Base-by-base conservation (phyloP, 768 basidiomycete species). In the Tricholoma furcatifolium region DNA sequence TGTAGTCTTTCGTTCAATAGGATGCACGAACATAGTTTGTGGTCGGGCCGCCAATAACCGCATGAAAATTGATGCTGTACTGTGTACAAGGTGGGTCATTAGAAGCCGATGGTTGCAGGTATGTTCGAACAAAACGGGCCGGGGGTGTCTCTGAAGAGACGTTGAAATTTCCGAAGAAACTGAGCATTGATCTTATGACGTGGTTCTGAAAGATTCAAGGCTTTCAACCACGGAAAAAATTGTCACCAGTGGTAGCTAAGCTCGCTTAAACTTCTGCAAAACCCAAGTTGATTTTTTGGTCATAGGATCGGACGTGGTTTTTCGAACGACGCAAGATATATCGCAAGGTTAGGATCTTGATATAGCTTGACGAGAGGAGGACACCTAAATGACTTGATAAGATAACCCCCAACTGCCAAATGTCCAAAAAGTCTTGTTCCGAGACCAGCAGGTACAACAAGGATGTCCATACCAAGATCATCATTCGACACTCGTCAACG, bases 401-500 rank as follows among this genome's bases (percentile, higher is more conserved):
- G 31, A 24, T 6, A 39, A n/a, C n/a, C 30, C 17, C 43, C 39
- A 47, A 57, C 32, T 51, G 18, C 27, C 41, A 44, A 24, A 43
- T 54, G 52, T 54, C 42, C 27, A 27, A 49, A 57, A 57, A 52
- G 39, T 45, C 31, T 46, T 46, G 34, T 45, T 55, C 20, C 48
- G 5, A 35, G 44, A 39, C 31, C 27, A 47, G 38, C 46, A 50
- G 50, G 40, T 50, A 55, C 57, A 52, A 51, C 27, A 27, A 27
- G 27, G 18, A 47, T 44, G 30, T 31, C 27, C 34, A 20, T 11
- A 30, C 23, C 20, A 21, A 32, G 24, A 24, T 17, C 38, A 47
- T 65, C 64, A 76, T 56, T 79, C 75, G 39, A 82, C 75, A 58
- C 79, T 80, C 12, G 80, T 81, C 51, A 81, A 70, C 65, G 80